phyloP scores from a whole-genome alignment of 352 stramenopile species.

The Halophytophthora batemanensis region DNA sequence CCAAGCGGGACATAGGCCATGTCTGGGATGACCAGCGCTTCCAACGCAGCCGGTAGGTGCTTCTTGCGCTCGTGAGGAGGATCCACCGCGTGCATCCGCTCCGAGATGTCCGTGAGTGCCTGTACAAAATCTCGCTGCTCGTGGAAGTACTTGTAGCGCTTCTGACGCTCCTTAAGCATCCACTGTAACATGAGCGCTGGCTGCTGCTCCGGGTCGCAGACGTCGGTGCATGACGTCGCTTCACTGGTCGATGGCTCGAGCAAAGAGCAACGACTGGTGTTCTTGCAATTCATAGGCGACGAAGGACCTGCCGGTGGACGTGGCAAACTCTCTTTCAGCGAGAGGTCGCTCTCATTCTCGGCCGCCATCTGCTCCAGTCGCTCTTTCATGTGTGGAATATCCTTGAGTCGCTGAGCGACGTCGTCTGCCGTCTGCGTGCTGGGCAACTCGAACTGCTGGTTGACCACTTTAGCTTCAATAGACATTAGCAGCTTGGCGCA shows the following conservation, averaged over 20 bases:
- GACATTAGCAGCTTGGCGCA: constrained; percentile 80
- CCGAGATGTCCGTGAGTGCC: constrained; percentile 64
- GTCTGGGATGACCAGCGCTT: constrained; percentile 42
- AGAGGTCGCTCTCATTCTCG: constrained; percentile 4
- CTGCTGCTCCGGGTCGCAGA: constrained; percentile 25
- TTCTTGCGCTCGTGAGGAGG: constrained; percentile 64
- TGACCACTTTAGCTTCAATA: constrained; percentile 80
- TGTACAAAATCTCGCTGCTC: constrained; percentile 76
- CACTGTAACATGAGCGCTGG: constrained; percentile 61
- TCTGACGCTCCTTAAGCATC: constrained; percentile 77
- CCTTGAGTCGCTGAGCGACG: constrained; percentile 41
- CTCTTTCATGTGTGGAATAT: constrained; percentile 59
- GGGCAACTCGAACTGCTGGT: constrained; percentile 69
- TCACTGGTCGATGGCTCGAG: neutral
- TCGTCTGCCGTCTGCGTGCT: constrained; percentile 24
- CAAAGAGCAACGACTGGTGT: neutral
- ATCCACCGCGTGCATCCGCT: constrained; percentile 64
- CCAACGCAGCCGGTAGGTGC: constrained; percentile 45
- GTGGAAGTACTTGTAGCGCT: constrained; percentile 82
- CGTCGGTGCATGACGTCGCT: neutral
- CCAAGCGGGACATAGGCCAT: constrained; percentile 80
- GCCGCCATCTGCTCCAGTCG: constrained; percentile 33
- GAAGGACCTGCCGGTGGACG: constrained; percentile 7
- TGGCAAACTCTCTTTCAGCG: constrained; percentile 6
- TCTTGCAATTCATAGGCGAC: neutral